Conservation (phyloP, 306 rosid genomes). For the Acacia confusa region DNA sequence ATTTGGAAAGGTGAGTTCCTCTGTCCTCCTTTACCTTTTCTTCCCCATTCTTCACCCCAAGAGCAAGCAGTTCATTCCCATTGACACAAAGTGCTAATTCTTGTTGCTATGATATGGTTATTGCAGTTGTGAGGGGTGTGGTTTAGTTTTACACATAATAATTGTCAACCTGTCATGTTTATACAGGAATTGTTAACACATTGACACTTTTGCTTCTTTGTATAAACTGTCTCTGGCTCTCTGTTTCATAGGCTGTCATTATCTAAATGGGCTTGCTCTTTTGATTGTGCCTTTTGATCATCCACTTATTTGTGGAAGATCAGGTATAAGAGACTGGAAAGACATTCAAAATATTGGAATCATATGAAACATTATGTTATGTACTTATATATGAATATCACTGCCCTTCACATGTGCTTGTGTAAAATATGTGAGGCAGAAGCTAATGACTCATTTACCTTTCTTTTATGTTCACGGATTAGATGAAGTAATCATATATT, state of each 20-base stretch:
- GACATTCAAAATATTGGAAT: not conserved
- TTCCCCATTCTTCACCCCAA: not conserved
- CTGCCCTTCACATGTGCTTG: not conserved
- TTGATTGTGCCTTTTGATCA: conserved; percentile 4
- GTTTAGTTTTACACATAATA: not conserved
- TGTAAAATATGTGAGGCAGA: conserved; percentile 8
- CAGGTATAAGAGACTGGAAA: conserved; percentile 10
- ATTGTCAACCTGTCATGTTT: not conserved
- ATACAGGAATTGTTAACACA: conserved; percentile 1
- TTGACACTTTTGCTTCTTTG: not conserved
- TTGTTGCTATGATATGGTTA: not conserved
- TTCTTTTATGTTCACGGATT: conserved; percentile 9
- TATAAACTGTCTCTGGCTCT: not conserved
- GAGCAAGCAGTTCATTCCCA: not conserved
- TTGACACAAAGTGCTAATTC: not conserved
- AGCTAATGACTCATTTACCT: conserved; percentile 6
- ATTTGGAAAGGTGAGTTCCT: conserved; percentile 80
- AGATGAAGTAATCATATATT: conserved; percentile 8
- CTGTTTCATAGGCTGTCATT: not conserved
- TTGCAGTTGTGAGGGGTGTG: not conserved
- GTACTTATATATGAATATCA: not conserved
- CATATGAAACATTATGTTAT: not conserved
- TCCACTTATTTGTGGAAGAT: conserved; percentile 9
- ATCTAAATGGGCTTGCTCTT: not conserved
- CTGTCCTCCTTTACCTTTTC: conserved; percentile 2